Evolutionary conservation across 805 yeast species (phyloP).

Genomic region (Danielia oregonensis): DNA sequence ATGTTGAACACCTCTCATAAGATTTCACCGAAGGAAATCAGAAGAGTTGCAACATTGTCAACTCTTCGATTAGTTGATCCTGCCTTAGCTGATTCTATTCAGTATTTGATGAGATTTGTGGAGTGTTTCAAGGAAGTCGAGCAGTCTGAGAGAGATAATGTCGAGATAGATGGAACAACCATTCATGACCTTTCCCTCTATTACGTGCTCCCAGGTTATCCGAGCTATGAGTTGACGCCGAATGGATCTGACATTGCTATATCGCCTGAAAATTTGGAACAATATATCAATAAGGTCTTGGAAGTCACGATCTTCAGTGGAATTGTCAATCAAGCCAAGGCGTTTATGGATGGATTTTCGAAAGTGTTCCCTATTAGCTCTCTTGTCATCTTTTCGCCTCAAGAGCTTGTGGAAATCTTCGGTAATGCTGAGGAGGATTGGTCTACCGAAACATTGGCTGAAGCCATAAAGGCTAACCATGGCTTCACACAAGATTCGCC

Average conservation of each 20-base stretch:
- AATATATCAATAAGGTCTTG: conserved; percentile 53
- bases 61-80: conserved; percentile 45
- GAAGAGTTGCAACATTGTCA: background rate
- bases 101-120: conserved; percentile 44
- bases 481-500: conserved; percentile 75
- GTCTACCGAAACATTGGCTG: conserved; percentile 58
- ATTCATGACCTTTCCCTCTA: conserved; percentile 56
- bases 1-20: conserved; percentile 15
- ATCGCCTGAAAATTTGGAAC: conserved; percentile 48
- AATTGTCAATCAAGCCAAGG: conserved; percentile 55
- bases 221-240: conserved; percentile 51
- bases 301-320: conserved; percentile 64
- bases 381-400: conserved; percentile 64
- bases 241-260: conserved; percentile 54
- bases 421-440: conserved; percentile 88
- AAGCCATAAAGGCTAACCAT: conserved; percentile 78
- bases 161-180: conserved; percentile 33
- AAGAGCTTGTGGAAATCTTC: conserved; percentile 66
- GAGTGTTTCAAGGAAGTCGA: conserved; percentile 13
- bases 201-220: conserved; percentile 77
- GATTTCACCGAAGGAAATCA: background rate
- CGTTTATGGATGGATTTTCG: conserved; percentile 79
- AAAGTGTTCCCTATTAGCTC: conserved; percentile 77
- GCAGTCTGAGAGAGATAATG: conserved; percentile 11
- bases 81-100: conserved; percentile 55